Conservation (phyloP, 495 filamentous ascomycete genomes). For the Pseudevernia furfuracea region DNA sequence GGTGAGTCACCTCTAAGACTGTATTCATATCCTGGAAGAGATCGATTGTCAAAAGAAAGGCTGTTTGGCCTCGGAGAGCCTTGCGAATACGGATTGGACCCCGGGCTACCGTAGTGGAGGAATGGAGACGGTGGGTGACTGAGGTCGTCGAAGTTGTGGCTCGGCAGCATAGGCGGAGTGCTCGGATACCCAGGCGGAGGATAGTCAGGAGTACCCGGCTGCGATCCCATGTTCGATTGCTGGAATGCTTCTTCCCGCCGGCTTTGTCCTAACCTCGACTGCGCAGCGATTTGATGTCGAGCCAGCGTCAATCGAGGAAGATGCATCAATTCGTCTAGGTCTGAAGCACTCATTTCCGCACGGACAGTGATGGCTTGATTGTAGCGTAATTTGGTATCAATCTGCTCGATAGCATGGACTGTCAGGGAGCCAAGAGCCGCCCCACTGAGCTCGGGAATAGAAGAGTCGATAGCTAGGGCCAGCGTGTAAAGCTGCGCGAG, state of each 20-base stretch:
- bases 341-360: slow-evolving; percentile 20
- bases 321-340: slow-evolving; percentile 25
- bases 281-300: slow-evolving; percentile 14
- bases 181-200: slow-evolving; percentile 22
- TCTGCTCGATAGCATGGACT: slow-evolving; percentile 68
- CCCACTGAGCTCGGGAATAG: slow-evolving; percentile 84
- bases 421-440: slow-evolving; percentile 76
- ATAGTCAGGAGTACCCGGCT: slow-evolving; percentile 25
- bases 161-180: slow-evolving; percentile 21
- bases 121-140: slow-evolving; percentile 27
- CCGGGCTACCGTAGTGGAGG: slow-evolving; percentile 21
- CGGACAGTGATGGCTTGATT: slow-evolving; percentile 18
- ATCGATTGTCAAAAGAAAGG: slow-evolving; percentile 24
- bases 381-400: slow-evolving; percentile 50
- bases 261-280: slow-evolving; percentile 16
- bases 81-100: slow-evolving; percentile 23
- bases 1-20: slow-evolving; percentile 22
- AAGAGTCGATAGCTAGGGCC: slow-evolving; percentile 75
- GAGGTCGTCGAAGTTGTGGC: slow-evolving; percentile 25
- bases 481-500: slow-evolving; percentile 88
- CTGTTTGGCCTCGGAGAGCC: slow-evolving; percentile 21
- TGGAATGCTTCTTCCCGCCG: slow-evolving; percentile 12
- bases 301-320: slow-evolving; percentile 24
- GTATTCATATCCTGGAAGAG: slow-evolving; percentile 24
- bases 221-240: slow-evolving; percentile 24